phyloP scores from a whole-genome alignment of 129 eudicot species.

The Tagetes erecta region DNA sequence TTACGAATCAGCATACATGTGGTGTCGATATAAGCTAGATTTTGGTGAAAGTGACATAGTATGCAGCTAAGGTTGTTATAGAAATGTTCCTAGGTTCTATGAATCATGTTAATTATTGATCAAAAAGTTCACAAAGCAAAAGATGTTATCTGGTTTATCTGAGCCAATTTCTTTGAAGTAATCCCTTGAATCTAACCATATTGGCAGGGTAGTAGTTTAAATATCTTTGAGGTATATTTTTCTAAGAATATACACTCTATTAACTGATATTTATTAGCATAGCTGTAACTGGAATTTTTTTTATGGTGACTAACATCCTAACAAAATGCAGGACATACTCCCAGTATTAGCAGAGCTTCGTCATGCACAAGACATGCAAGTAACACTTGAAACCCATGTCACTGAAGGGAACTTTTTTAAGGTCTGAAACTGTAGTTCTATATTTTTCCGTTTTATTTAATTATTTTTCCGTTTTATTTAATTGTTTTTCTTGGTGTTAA shows the following conservation, averaged over 20 bases:
- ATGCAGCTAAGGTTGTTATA: slow-evolving; percentile 10
- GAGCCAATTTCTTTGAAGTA: slow-evolving; percentile 18
- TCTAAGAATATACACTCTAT: slow-evolving; percentile 1
- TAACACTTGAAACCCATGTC: slow-evolving; percentile 71
- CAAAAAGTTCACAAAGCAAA: slow-evolving; percentile 15
- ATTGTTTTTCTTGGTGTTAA: background rate
- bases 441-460: background rate
- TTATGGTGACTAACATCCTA: slow-evolving; percentile 18
- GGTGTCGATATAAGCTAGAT: slow-evolving; percentile 8
- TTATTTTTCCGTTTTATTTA: background rate
- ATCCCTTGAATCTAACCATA: slow-evolving; percentile 15
- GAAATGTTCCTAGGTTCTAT: slow-evolving; percentile 9
- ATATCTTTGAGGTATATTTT: background rate
- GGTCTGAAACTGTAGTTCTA: slow-evolving; percentile 34
- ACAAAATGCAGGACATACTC: slow-evolving; percentile 71
- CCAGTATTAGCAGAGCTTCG: slow-evolving; percentile 80
- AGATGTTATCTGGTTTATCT: slow-evolving; percentile 17
- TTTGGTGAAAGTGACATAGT: slow-evolving; percentile 20
- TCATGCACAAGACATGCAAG: slow-evolving; percentile 78
- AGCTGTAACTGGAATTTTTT: slow-evolving; percentile 12
- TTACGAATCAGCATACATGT: slow-evolving; percentile 11
- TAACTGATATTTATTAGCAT: slow-evolving; percentile 11
- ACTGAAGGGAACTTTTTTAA: slow-evolving; percentile 77
- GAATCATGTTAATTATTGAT: slow-evolving; percentile 24
- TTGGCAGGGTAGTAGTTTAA: slow-evolving; percentile 1